Base-by-base conservation (phyloP, 164 flowering plant species). In the grape (Vitis vinifera) region DNA sequence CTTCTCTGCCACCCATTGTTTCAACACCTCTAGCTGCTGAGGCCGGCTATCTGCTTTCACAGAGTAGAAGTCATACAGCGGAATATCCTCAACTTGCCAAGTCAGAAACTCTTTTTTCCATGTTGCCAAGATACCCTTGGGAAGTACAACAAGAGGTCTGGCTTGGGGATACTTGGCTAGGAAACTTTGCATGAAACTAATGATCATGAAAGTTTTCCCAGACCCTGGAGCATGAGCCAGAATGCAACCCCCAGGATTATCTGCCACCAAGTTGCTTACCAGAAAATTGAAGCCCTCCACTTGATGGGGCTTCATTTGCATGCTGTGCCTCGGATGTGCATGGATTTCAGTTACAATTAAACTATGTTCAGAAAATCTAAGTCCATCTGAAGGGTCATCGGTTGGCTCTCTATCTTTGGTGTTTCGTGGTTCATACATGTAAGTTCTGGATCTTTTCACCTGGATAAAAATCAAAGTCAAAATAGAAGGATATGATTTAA, bases 41-140 rank as follows among this genome's bases (percentile, higher is more conserved):
- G 60, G 8, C 37, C 71, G 48, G 27, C 58, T 73, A 56, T 73
- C 75, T 19, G 67, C 75, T 67, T 67, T 19, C 9, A 23, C 65
- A 17, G 30, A 52, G 56, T 31, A 73, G 60, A 37, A 73, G 55
- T 73, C 72, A 56, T 44, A 63, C 56, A 76, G 59, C 0, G 69
- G 67, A 44, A 73, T 48, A 10, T 63, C 62, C 57, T 71, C 77
- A 30, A 81, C 72, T 48, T 73, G 62, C 82, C 84, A 78, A 63
- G 66, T 81, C 23, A 27, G 49, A 56, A 81, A 78, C 47, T 81
- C 84, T 19, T 65, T 77, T 59, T 76, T 79, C 84, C 81, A 78
- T 37, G 1, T 76, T 2, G 75, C 59, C 47, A 81, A 70, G 58
- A 78, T 75, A 19, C 76, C 78, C 65, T 77, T 77, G 11, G 84